These are phyloP conservation scores for Rhynchospora tenuis DNA, from an alignment of 176 grass and related monocot species.

Conservation along the genomic window DNA sequence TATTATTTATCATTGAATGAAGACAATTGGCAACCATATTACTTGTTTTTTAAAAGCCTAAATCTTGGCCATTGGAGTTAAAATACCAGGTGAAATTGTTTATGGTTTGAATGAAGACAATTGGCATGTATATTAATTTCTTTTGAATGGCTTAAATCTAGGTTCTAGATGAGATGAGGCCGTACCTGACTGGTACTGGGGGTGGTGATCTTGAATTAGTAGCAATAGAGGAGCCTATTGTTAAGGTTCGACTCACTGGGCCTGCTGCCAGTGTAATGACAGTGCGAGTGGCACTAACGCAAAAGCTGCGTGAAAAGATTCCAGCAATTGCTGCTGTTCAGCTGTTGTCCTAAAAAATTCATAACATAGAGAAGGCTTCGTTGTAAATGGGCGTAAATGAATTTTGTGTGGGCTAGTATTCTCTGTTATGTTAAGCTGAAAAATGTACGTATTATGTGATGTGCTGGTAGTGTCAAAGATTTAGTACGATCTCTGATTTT, in stretches of 20 bases:
- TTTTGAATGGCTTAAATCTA: slow-evolving; percentile 7
- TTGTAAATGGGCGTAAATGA: not conserved
- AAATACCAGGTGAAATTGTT: not conserved
- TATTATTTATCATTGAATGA: not conserved
- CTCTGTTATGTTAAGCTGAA: not conserved
- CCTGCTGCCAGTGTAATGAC: slow-evolving; percentile 88
- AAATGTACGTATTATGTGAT: not conserved
- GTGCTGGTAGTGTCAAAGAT: not conserved
- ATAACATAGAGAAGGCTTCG: slow-evolving; percentile 8
- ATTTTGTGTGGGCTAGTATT: slow-evolving; percentile 4
- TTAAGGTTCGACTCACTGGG: slow-evolving; percentile 74
- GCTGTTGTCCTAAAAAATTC: slow-evolving; percentile 41
- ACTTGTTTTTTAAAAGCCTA: not conserved
- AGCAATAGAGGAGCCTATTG: slow-evolving; percentile 75
- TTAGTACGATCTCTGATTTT: not conserved
- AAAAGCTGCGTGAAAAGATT: slow-evolving; percentile 95
- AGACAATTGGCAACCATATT: not conserved
- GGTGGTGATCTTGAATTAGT: slow-evolving; percentile 87
- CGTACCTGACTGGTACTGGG: slow-evolving; percentile 84
- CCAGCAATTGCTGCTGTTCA: slow-evolving; percentile 78
- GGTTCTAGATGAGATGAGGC: slow-evolving; percentile 96
- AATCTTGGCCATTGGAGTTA: slow-evolving; percentile 26
- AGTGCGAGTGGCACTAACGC: slow-evolving; percentile 80
- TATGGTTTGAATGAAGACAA: not conserved
- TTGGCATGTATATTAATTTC: not conserved